phyloP scores from a whole-genome alignment of 805 yeast species.

The Cyberlindnera bimundalis region DNA sequence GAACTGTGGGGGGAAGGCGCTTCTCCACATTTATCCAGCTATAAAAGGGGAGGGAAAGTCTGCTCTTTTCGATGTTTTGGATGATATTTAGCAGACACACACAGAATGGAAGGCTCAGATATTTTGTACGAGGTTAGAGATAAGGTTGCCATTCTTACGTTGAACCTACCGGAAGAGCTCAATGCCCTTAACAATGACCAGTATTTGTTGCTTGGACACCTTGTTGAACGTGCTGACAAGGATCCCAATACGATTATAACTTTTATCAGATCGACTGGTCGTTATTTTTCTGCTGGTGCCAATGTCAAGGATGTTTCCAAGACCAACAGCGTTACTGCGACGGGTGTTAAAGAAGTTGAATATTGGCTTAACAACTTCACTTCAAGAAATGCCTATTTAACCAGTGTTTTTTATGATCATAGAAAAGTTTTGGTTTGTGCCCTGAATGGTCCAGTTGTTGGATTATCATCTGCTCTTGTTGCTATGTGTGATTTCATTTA shows the following conservation, averaged over 20 bases:
- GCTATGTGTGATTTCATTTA: constrained; percentile 76
- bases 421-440: constrained; percentile 67
- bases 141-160: constrained; percentile 56
- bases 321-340: constrained; percentile 12
- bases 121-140: constrained; percentile 35
- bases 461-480: constrained; percentile 70
- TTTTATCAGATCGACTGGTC: constrained; percentile 64
- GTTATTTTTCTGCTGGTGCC: constrained; percentile 84
- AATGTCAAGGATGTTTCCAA: constrained; percentile 43
- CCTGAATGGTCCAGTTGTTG: constrained; percentile 85
- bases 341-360: constrained; percentile 31
- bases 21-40: constrained; percentile 5
- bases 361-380: constrained; percentile 57
- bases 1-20: not conserved
- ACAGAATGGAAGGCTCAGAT: constrained; percentile 25
- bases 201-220: constrained; percentile 55
- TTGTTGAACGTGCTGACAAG: constrained; percentile 57
- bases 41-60: too few species aligned
- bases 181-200: constrained; percentile 70
- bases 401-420: constrained; percentile 67
- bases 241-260: constrained; percentile 63
- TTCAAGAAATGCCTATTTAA: constrained; percentile 68
- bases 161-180: constrained; percentile 55
- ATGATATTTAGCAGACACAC: too few species aligned
- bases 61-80: too few species aligned